Base-by-base conservation (phyloP, 2,329 filamentous ascomycete genomes). In the Calonectria naviculata region DNA sequence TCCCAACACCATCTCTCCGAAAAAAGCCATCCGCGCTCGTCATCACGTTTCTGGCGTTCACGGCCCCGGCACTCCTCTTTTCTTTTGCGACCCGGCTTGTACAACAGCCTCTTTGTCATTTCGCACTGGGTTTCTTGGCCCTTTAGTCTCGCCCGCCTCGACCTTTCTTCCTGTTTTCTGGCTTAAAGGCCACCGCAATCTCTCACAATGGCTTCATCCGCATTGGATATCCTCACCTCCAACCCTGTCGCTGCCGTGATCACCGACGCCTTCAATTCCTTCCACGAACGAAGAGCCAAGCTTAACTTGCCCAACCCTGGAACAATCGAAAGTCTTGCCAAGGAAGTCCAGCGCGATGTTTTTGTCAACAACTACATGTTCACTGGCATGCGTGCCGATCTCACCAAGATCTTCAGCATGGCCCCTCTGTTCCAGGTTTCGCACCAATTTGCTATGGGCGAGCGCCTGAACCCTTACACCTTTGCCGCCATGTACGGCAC, bases 331-430 rank as follows among this genome's bases (percentile, higher is more conserved):
- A 92, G 92, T 81, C 92, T 98, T 83, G 91, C 93, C 78, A 93
- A 93, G 83, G 97, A 99, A 88, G 95, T 98, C 74, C 93, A 97
- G 87, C 95, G 95, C 85, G 95, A 98, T 90, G 95, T 98, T 79
- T 93, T 98, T 83, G 91, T 98, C 80, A 97, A 93, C 86, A 98
- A 98, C 88, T 94, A 95, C 84, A 97, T 97, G 92, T 98, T 99
- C 88, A 94, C 94, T 52, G 97, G 97, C 80, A 90, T 99, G 84
- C 94, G 96, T 82, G 97, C 96, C 83, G 97, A 99, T 85, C 88
- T 98, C 83, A 98, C 95, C 83, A 98, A 98, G 89, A 92, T 95
- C 82, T 97, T 98, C 87, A 97, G 95, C 89, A 91, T 97, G 83
- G 91, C 92, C 69, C 97, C 97, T 70, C 88, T 98, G 77, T 99